phyloP scores from a whole-genome alignment of 352 stramenopile species.

The Phytopythium oedochilum region DNA sequence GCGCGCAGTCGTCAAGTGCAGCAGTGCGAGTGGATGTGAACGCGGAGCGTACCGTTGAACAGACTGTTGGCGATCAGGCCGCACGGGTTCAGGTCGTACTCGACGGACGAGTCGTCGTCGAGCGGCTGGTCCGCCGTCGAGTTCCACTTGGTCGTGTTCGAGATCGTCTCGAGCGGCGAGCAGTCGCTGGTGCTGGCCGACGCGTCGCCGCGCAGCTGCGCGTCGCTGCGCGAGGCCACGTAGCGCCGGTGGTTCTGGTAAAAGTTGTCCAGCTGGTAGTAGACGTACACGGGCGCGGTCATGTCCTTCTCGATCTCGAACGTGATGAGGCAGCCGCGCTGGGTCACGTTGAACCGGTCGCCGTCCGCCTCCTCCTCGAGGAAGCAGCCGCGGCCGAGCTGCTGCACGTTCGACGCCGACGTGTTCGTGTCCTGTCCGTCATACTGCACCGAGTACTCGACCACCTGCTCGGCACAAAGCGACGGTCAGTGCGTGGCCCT shows the following conservation, averaged over 20 bases:
- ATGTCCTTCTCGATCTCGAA: constrained; percentile 92
- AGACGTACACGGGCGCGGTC: constrained; percentile 94
- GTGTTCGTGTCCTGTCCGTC: constrained; percentile 56
- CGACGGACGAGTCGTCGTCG: constrained; percentile 24
- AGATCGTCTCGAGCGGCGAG: constrained; percentile 60
- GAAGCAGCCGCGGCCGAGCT: constrained; percentile 55
- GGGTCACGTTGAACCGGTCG: constrained; percentile 55
- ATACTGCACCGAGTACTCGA: constrained; percentile 90
- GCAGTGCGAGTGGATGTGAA: not conserved
- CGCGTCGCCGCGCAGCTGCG: constrained; percentile 82
- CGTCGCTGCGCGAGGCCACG: constrained; percentile 86
- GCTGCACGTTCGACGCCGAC: constrained; percentile 53
- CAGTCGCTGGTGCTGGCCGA: constrained; percentile 68
- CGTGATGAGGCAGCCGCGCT: constrained; percentile 71
- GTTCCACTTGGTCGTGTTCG: constrained; percentile 64
- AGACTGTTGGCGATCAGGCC: constrained; percentile 98
- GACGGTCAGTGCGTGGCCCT: not conserved
- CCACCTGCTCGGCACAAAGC: constrained; percentile 37
- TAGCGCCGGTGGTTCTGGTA: constrained; percentile 99
- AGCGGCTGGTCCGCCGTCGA: constrained; percentile 41
- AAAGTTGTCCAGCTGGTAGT: constrained; percentile 99
- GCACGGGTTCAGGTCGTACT: constrained; percentile 93
- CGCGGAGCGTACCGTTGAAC: constrained; percentile 90
- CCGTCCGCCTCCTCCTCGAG: constrained; percentile 53
- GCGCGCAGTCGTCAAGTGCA: too few relatives aligned